These are phyloP conservation scores for Vicia faba DNA, from an alignment of 306 rosid species.

Conservation along the genomic window DNA sequence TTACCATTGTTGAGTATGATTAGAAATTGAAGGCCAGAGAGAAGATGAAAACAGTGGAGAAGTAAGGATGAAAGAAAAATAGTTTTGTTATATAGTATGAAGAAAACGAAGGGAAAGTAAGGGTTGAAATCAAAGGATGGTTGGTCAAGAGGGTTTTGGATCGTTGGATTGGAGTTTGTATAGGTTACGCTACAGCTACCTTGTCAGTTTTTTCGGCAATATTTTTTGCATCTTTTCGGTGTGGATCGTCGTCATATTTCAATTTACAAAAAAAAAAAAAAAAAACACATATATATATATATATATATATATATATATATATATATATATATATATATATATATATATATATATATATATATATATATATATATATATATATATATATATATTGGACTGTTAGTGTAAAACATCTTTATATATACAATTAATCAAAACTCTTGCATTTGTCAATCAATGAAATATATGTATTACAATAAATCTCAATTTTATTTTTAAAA, in stretches of 20 bases:
- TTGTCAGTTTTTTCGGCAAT: background rate
- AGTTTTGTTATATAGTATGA: background rate
- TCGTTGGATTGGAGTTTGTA: conserved; percentile 46
- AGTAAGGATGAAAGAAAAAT: conserved; percentile 36
- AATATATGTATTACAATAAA: too few species aligned
- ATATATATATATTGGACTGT: too few species aligned
- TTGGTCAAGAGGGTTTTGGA: conserved; percentile 46
- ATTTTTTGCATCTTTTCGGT: background rate
- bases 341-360: too few species aligned
- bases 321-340: too few species aligned
- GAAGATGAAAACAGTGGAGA: conserved; percentile 31
- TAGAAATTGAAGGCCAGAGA: background rate
- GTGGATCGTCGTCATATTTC: background rate
- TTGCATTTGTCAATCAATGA: too few species aligned
- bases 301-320: too few species aligned
- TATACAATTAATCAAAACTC: too few species aligned
- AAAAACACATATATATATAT: too few species aligned
- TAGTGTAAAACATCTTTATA: too few species aligned
- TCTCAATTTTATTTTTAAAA: too few species aligned
- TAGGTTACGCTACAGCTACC: conserved; percentile 3
- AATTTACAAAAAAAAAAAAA: too few species aligned
- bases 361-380: too few species aligned
- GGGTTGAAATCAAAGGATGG: conserved; percentile 45
- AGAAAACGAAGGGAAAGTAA: conserved; percentile 23
- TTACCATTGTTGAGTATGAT: conserved; percentile 38